Percentiles rank a stretch among this genome's conserved stretches.
Conservation (phyloP, 371 early-diverging fungal genomes). For the Circinella umbellata region DNA sequence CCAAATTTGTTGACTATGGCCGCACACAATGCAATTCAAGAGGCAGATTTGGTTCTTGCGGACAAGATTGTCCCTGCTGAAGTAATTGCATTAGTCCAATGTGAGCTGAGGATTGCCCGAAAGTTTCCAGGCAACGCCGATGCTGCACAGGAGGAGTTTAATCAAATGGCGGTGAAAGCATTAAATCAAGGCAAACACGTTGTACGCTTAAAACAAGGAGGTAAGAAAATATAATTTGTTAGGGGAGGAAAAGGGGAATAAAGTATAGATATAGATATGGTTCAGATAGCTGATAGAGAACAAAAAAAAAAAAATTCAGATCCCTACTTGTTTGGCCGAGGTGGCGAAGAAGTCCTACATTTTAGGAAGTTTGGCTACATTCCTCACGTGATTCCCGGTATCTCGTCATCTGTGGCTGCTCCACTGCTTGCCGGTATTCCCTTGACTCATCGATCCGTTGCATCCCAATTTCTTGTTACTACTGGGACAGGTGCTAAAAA, state of each 20-base stretch:
- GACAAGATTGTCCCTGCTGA: conserved; percentile 84
- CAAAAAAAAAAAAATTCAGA: conserved; percentile 48
- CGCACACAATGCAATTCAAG: conserved; percentile 68
- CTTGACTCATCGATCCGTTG: conserved; percentile 86
- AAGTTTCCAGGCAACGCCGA: conserved; percentile 72
- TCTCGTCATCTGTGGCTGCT: conserved; percentile 80
- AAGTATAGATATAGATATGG: not conserved
- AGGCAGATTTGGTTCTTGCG: conserved; percentile 82
- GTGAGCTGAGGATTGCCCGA: conserved; percentile 53
- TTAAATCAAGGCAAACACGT: conserved; percentile 72
- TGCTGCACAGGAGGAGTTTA: conserved; percentile 82
- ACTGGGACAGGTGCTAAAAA: conserved; percentile 75
- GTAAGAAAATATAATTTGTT: conserved; percentile 24
- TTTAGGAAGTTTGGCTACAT: conserved; percentile 70
- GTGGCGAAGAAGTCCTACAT: conserved; percentile 87
- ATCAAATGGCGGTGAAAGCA: conserved; percentile 67
- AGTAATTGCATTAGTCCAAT: conserved; percentile 61
- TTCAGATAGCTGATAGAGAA: not conserved
- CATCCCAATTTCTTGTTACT: conserved; percentile 85
- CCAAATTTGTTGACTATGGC: conserved; percentile 81
- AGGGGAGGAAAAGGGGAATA: not conserved
- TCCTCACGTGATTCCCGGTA: conserved; percentile 81
- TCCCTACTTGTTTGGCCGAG: conserved; percentile 92
- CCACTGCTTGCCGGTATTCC: conserved; percentile 82
- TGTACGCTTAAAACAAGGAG: conserved; percentile 86